Evolutionary conservation across 192 early-diverging fungal genomes (phyloP).

Genomic region (Rhizophagus clarus): DNA sequence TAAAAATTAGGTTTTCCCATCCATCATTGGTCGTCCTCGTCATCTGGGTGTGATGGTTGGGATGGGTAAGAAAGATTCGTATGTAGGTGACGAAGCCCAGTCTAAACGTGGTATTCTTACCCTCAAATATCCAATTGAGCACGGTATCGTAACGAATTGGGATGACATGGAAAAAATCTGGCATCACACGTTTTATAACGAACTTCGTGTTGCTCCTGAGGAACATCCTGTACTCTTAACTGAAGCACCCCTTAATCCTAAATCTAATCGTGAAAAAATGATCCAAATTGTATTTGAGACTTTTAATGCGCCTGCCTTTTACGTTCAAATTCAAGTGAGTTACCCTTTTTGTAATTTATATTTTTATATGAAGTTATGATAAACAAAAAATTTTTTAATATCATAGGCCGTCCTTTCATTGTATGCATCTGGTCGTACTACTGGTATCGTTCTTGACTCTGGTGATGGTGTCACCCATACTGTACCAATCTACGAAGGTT

Average conservation of each 20-base stretch:
- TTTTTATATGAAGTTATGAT: not conserved
- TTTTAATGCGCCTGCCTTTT: constrained; percentile 96
- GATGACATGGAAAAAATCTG: constrained; percentile 95
- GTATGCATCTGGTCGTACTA: constrained; percentile 96
- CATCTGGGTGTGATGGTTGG: constrained; percentile 90
- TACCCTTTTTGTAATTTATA: not conserved
- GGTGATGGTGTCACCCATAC: constrained; percentile 98
- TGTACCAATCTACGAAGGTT: constrained; percentile 98
- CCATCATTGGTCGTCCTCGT: constrained; percentile 85
- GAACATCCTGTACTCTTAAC: constrained; percentile 98
- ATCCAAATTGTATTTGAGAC: constrained; percentile 99
- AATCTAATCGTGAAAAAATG: constrained; percentile 99
- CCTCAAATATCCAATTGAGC: constrained; percentile 87
- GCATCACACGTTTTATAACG: constrained; percentile 99
- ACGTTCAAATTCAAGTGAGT: constrained; percentile 85
- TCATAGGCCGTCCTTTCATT: constrained; percentile 89
- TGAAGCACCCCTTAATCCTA: constrained; percentile 97
- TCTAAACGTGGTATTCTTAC: constrained; percentile 88
- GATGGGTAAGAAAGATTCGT: constrained; percentile 90
- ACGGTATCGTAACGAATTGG: constrained; percentile 94
- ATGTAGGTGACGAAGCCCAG: constrained; percentile 90
- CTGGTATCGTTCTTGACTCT: constrained; percentile 98
- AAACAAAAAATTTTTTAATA: not conserved
- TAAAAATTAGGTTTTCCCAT: constrained; percentile 54
- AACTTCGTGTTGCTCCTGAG: constrained; percentile 97